Conservation (phyloP, 345 rosid species). For the Eucalyptus pauciflora region DNA sequence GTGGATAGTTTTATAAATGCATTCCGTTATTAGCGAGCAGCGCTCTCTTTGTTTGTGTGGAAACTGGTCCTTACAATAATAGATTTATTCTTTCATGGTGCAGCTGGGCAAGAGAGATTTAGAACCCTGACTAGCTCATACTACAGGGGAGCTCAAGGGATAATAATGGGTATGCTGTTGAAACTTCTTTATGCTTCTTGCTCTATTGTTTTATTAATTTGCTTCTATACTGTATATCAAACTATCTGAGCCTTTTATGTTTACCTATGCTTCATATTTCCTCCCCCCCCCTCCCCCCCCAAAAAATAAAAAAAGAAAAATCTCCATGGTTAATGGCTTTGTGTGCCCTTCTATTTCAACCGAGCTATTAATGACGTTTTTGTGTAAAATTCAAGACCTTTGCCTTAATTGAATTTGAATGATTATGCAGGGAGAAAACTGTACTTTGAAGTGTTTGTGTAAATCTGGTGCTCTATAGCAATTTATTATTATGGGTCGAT, state of each 20-base stretch:
- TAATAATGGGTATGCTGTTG: conserved; percentile 60
- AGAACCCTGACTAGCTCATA: conserved; percentile 89
- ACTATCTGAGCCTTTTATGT: not conserved
- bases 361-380: not conserved
- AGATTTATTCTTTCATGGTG: not conserved
- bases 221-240: not conserved
- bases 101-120: conserved; percentile 99
- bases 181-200: not conserved
- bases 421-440: not conserved
- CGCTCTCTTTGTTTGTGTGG: not conserved
- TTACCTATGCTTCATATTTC: not conserved
- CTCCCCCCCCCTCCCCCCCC: not conserved
- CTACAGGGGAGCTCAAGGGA: conserved; percentile 97
- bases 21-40: not conserved
- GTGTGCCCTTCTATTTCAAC: not conserved
- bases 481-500: not conserved
- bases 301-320: not conserved
- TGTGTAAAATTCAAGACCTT: not conserved
- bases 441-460: not conserved
- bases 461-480: not conserved
- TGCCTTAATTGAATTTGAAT: not conserved
- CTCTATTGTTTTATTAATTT: not conserved
- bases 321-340: not conserved
- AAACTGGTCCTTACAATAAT: not conserved
- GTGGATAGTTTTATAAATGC: not conserved